A percentile compares a stretch with the other conserved stretches of the same genome.
Evolutionary conservation across 1,284 basidiomycete species (phyloP).

Genomic region (Malassezia slooffiae): DNA sequence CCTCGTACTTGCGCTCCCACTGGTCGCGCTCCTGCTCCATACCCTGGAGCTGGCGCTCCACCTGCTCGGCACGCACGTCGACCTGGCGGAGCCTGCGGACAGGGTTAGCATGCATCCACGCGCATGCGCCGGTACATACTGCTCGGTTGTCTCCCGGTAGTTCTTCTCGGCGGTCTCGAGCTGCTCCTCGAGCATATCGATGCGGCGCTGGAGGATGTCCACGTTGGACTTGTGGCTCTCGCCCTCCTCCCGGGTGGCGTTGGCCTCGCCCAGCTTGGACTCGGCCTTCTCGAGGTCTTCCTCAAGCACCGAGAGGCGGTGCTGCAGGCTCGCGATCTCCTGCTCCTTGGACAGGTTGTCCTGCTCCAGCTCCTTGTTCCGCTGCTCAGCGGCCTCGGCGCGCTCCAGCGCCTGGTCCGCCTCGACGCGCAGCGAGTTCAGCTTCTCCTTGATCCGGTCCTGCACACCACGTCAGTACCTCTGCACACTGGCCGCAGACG

Average conservation of each 20-base stretch:
- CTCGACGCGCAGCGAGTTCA: slow-evolving; percentile 64
- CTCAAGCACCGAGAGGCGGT: slow-evolving; percentile 64
- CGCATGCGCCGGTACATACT: slow-evolving; percentile 60
- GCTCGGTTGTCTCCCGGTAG: slow-evolving; percentile 89
- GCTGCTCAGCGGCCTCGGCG: slow-evolving; percentile 42
- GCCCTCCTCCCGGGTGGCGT: slow-evolving; percentile 61
- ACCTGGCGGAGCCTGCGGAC: slow-evolving; percentile 76
- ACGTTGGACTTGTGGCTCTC: slow-evolving; percentile 64
- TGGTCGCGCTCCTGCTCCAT: slow-evolving; percentile 81
- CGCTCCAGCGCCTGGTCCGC: slow-evolving; percentile 60
- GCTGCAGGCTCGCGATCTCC: slow-evolving; percentile 69
- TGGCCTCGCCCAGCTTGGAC: slow-evolving; percentile 60
- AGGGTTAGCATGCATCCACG: slow-evolving; percentile 3
- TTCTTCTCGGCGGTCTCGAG: slow-evolving; percentile 93
- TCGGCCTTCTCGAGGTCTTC: slow-evolving; percentile 67
- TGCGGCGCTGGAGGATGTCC: slow-evolving; percentile 71
- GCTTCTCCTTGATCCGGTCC: slow-evolving; percentile 48
- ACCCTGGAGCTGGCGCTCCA: slow-evolving; percentile 79
- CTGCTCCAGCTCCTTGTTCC: slow-evolving; percentile 57
- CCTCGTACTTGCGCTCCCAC: slow-evolving; percentile 94
- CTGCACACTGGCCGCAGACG: background rate
- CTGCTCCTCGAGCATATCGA: slow-evolving; percentile 86
- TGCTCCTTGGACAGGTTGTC: slow-evolving; percentile 73
- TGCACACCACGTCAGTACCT: background rate
- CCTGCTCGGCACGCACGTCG: slow-evolving; percentile 98